A percentile compares a stretch with the other conserved stretches of the same genome.
Conservation (phyloP, 805 yeast species). For the Debaryomyces prosopidis region DNA sequence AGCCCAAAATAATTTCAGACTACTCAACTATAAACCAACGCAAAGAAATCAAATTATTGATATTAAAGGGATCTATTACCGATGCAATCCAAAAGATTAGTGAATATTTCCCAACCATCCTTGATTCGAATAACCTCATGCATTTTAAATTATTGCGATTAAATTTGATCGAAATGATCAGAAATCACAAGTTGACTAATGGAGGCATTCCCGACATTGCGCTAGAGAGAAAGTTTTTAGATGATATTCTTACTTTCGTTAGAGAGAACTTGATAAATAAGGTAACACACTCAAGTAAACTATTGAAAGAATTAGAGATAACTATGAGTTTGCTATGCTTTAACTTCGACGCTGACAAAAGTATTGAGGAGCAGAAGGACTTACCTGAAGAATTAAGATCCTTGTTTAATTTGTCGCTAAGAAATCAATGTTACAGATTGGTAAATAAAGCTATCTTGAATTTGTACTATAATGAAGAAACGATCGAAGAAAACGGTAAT, state of each 20-base stretch:
- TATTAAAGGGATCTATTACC: slow-evolving; percentile 61
- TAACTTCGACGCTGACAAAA: slow-evolving; percentile 36
- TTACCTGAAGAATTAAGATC: slow-evolving; percentile 56
- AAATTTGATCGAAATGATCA: slow-evolving; percentile 78
- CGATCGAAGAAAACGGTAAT: slow-evolving; percentile 1
- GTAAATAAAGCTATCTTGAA: slow-evolving; percentile 68
- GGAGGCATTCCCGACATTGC: slow-evolving; percentile 13
- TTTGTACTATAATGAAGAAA: slow-evolving; percentile 18
- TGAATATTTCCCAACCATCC: slow-evolving; percentile 59
- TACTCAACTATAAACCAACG: slow-evolving; percentile 54
- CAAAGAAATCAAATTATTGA: slow-evolving; percentile 50
- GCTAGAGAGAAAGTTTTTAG: slow-evolving; percentile 51
- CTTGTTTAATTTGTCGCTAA: slow-evolving; percentile 57
- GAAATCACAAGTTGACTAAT: slow-evolving; percentile 41
- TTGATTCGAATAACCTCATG: slow-evolving; percentile 61
- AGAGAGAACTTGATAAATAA: slow-evolving; percentile 61
- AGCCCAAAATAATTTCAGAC: slow-evolving; percentile 31
- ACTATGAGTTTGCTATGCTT: slow-evolving; percentile 79
- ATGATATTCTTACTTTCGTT: slow-evolving; percentile 57
- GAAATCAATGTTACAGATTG: slow-evolving; percentile 65
- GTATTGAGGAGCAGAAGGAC: slow-evolving; percentile 36
- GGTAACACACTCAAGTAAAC: slow-evolving; percentile 55
- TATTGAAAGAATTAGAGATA: slow-evolving; percentile 72
- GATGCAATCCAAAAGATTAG: slow-evolving; percentile 58
- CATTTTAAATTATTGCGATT: slow-evolving; percentile 74